phyloP scores from a whole-genome alignment of 2,329 filamentous ascomycete genomes.

The Phaeosphaeria sp. region DNA sequence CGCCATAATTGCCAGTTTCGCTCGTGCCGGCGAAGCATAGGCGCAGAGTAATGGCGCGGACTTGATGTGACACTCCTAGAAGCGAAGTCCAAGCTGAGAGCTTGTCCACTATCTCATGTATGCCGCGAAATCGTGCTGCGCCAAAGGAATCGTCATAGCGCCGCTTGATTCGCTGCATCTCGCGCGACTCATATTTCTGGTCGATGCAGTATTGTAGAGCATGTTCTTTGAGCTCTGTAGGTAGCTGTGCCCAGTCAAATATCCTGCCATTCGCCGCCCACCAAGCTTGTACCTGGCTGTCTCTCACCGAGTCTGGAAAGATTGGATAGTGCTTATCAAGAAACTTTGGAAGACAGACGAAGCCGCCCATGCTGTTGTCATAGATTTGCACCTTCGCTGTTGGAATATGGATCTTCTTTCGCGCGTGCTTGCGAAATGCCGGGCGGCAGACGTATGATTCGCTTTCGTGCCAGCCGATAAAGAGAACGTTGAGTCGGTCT shows the following conservation, averaged over 20 bases:
- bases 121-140: neutral
- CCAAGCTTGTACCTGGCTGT: slow-evolving; percentile 19
- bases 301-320: neutral
- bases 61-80: slow-evolving; percentile 29
- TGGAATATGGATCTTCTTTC: neutral
- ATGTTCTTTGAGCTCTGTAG: slow-evolving; percentile 35
- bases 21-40: slow-evolving; percentile 28
- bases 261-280: slow-evolving; percentile 29
- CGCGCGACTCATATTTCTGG: neutral
- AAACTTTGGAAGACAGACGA: slow-evolving; percentile 10
- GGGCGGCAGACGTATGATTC: slow-evolving; percentile 3
- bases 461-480: slow-evolving; percentile 6
- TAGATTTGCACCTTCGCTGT: neutral
- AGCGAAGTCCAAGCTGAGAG: slow-evolving; percentile 24
- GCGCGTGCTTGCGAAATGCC: neutral
- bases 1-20: neutral
- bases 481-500: slow-evolving; percentile 10
- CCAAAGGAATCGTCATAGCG: neutral
- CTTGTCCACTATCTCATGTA: slow-evolving; percentile 22
- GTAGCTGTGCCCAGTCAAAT: slow-evolving; percentile 33
- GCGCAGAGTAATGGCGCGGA: slow-evolving; percentile 26
- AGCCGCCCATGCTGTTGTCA: neutral
- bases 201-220: slow-evolving; percentile 23
- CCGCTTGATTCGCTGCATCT: neutral
- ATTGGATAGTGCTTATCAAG: slow-evolving; percentile 10